Conservation (phyloP, 2,329 filamentous ascomycete species). For the Calonectria montana region DNA sequence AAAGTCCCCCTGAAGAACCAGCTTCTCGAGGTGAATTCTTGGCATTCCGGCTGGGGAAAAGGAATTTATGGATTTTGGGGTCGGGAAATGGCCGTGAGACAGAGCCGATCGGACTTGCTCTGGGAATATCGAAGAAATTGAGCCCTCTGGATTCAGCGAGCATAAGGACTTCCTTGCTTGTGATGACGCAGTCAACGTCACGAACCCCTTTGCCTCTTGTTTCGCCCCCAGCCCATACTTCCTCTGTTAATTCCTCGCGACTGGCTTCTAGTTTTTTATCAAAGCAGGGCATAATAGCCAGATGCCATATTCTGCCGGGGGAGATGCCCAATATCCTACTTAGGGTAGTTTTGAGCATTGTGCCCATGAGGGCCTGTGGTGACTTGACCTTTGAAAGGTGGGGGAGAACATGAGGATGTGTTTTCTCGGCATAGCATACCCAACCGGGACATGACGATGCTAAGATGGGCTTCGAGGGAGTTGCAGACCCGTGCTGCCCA, state of each 20-base stretch:
- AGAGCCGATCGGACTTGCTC: slow-evolving; percentile 58
- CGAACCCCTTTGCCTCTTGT: slow-evolving; percentile 70
- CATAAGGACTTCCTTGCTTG: slow-evolving; percentile 92
- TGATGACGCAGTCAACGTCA: slow-evolving; percentile 98
- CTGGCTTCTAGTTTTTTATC: slow-evolving; percentile 99
- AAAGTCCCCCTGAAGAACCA: slow-evolving; percentile 89
- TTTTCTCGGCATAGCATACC: slow-evolving; percentile 99
- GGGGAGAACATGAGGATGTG: slow-evolving; percentile 91
- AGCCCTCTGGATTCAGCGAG: slow-evolving; percentile 84
- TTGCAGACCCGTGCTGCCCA: slow-evolving; percentile 31
- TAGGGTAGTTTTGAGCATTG: slow-evolving; percentile 87
- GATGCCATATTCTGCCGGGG: slow-evolving; percentile 88
- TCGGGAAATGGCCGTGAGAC: slow-evolving; percentile 77
- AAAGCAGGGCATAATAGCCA: slow-evolving; percentile 98
- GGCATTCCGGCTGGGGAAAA: slow-evolving; percentile 70
- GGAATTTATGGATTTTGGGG: slow-evolving; percentile 73
- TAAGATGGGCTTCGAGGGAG: slow-evolving; percentile 70
- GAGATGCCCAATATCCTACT: slow-evolving; percentile 78
- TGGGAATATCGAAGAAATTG: slow-evolving; percentile 79
- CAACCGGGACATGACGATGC: slow-evolving; percentile 95
- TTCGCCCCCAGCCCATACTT: slow-evolving; percentile 72
- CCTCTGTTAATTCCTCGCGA: slow-evolving; percentile 88
- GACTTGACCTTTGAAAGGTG: slow-evolving; percentile 94
- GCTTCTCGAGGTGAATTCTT: slow-evolving; percentile 64
- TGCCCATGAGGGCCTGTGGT: slow-evolving; percentile 91